phyloP scores from a whole-genome alignment of 345 rosid species.

The Physaria fendleri region DNA sequence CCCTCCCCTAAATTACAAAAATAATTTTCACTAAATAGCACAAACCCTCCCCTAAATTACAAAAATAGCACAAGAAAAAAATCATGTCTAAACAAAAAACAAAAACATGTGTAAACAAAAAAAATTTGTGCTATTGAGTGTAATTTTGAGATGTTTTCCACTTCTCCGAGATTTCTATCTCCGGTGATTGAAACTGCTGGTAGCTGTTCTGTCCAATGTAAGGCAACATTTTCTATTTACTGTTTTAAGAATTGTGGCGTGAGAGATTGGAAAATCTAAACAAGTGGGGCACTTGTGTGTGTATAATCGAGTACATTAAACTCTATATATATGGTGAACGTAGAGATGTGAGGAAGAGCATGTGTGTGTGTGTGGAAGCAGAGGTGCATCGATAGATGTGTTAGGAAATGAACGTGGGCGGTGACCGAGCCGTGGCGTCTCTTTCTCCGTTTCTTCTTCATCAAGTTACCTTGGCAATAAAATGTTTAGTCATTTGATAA shows the following conservation, averaged over 20 bases:
- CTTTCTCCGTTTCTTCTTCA: conserved; percentile 26
- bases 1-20: no score
- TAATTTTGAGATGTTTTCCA: no score
- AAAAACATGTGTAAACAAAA: no score
- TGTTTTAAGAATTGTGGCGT: neutral
- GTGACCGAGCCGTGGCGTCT: conserved; percentile 49
- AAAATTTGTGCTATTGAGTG: no score
- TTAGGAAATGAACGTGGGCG: conserved; percentile 54
- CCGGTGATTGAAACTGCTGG: conserved; percentile 21
- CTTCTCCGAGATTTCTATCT: conserved; percentile 21
- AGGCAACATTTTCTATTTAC: conserved; percentile 22
- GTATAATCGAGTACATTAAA: conserved; percentile 7
- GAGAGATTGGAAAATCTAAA: neutral
- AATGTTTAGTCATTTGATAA: neutral
- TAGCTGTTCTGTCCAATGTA: conserved; percentile 11
- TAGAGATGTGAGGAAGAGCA: conserved; percentile 26
- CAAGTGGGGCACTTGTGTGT: conserved; percentile 12
- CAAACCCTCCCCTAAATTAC: no score
- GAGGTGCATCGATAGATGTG: conserved; percentile 25
- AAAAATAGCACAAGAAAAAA: no score
- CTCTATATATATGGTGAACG: conserved; percentile 7
- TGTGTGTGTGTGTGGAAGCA: conserved; percentile 38
- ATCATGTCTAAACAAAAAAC: no score
- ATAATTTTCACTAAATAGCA: no score
- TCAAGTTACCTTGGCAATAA: conserved; percentile 20